phyloP scores from a whole-genome alignment of 2,329 filamentous ascomycete species.

The Beauveria asiatica region DNA sequence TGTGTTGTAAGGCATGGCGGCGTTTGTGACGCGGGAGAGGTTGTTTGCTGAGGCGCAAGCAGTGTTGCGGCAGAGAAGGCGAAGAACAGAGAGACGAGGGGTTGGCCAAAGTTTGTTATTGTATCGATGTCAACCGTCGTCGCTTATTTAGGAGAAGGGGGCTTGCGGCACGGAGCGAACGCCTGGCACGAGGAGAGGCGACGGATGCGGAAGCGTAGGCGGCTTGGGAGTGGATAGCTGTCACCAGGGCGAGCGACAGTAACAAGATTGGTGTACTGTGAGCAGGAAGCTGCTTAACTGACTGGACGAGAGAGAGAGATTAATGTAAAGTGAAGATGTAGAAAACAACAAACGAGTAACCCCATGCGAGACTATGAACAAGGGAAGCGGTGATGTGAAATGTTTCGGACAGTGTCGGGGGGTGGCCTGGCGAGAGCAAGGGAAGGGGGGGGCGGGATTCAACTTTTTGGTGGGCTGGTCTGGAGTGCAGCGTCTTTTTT shows the following conservation, averaged over 20 bases:
- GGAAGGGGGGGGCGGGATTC: constrained; percentile 9
- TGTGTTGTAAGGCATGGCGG: constrained; percentile 84
- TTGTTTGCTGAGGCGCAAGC: not conserved
- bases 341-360: not conserved
- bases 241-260: not conserved
- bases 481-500: constrained; percentile 3
- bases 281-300: not conserved
- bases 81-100: not conserved
- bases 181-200: not conserved
- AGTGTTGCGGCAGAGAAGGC: not conserved
- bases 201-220: constrained; percentile 6
- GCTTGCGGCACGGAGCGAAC: not conserved
- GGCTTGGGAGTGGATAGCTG: not conserved
- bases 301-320: not conserved
- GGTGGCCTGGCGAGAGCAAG: not conserved
- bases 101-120: constrained; percentile 4
- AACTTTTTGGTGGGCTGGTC: constrained; percentile 6
- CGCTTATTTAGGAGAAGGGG: not conserved
- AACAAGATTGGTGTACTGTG: not conserved
- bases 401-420: constrained; percentile 3
- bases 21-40: not conserved
- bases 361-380: not conserved
- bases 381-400: constrained; percentile 2
- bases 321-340: not conserved
- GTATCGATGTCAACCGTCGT: constrained; percentile 10